Evolutionary conservation across 352 stramenopile genomes (phyloP), one percentile per base, ranked within the genome.

Genomic region (Pilasporangium apinafurcum): DNA sequence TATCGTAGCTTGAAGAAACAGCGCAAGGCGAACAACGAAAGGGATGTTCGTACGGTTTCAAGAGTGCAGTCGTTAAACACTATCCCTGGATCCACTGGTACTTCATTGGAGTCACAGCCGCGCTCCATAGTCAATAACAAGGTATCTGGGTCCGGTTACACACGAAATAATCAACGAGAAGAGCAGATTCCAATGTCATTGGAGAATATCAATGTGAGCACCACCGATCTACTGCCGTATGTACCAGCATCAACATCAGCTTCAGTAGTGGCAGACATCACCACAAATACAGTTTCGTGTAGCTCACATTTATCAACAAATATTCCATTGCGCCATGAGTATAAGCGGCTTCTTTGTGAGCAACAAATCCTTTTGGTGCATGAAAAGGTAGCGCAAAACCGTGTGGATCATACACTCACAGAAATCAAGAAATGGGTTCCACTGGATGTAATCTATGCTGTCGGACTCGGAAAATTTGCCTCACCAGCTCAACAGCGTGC

Each of bases 391-490:
- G 64, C 68, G 4, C 56, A 74, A 28, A 49, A 28, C 14, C 64
- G 67, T 10, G 57, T 83, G 1, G 60, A 72, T 5, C 48, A 69
- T 35, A 67, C 64, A 1, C 59, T 85, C 10, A 20, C 48, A 3
- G 72, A 83, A 20, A 69, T 88, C 38, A 70, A 62, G 28, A 61
- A 71, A 27, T 81, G 59, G 52, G 52, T 88, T 5, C 72, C 76
- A 6, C 63, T 88, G 7, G 76, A 88, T 18, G 56, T 82, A 13
- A 69, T 88, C 40, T 86, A 88, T 27, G 60, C 59, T 13, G 67
- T 71, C 40, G 76, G 76, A 0, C 39, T 78, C 0, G 76, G 72
- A 1, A 65, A 69, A 39, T 84, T 83, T 50, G 70, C 76, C 4
- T 88, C 76, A 1, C 62, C 63, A 12, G 76, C 67, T 3, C 76